Percentiles rank a stretch among this genome's conserved stretches.
phyloP scores from a whole-genome alignment of 352 stramenopile species.

The Globisporangium apiculatum region DNA sequence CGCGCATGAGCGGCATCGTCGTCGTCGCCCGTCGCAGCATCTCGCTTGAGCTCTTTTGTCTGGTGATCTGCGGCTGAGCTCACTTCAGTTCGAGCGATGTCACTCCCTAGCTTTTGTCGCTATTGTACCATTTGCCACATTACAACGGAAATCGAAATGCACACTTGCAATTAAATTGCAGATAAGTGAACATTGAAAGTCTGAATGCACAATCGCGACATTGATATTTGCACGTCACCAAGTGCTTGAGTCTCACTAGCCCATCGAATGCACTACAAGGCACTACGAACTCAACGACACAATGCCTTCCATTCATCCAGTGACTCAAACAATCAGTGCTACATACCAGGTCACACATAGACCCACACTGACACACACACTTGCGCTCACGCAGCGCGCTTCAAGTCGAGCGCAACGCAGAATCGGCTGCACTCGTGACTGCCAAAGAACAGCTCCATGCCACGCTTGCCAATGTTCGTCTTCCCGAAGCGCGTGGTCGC shows the following conservation, averaged over 20 bases:
- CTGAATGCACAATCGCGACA: too few species aligned
- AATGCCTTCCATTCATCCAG: too few species aligned
- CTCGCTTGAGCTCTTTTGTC: background rate
- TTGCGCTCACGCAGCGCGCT: conserved; percentile 25
- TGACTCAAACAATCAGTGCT: too few species aligned
- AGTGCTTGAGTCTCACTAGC: too few species aligned
- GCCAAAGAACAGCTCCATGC: conserved; percentile 12
- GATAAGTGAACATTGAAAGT: too few species aligned
- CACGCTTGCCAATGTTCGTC: conserved; percentile 8
- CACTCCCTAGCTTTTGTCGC: background rate
- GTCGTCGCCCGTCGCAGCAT: background rate
- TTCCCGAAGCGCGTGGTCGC: conserved; percentile 5
- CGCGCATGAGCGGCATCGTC: background rate
- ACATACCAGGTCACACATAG: too few species aligned
- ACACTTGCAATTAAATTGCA: too few species aligned
- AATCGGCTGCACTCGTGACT: conserved; percentile 10
- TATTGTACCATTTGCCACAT: too few species aligned
- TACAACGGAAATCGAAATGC: too few species aligned
- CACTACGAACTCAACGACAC: background rate
- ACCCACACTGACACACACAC: background rate
- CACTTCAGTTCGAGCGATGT: background rate
- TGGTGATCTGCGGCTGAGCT: background rate
- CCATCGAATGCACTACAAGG: too few species aligned
- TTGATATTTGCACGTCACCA: too few species aligned
- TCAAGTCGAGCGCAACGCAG: conserved; percentile 2